Conservation (phyloP, 1,284 basidiomycete genomes). For the Apiotrichum brassicae region DNA sequence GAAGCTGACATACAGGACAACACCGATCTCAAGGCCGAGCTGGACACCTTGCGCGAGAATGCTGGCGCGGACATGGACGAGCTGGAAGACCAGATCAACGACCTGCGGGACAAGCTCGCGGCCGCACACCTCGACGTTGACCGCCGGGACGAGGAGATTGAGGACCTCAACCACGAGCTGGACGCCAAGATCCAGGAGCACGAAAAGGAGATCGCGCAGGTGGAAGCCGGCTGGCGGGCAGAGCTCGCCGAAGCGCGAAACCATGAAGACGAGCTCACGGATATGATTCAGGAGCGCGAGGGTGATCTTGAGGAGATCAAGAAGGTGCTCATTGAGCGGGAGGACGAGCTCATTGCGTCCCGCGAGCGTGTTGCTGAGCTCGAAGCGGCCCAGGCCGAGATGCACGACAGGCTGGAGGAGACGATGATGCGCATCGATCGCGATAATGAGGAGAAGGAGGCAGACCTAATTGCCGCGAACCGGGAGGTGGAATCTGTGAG, state of each 20-base stretch:
- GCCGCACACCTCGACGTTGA: conserved; percentile 44
- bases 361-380: conserved; percentile 36
- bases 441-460: conserved; percentile 43
- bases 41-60: conserved; percentile 19
- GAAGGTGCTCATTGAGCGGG: conserved; percentile 31
- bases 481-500: conserved; percentile 61
- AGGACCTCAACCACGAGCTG: conserved; percentile 45
- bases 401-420: conserved; percentile 41
- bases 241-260: conserved; percentile 41
- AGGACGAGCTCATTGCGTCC: conserved; percentile 30
- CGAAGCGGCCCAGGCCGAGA: conserved; percentile 36
- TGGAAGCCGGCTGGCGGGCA: conserved; percentile 42
- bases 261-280: conserved; percentile 43
- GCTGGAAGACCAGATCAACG: conserved; percentile 43
- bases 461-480: conserved; percentile 53
- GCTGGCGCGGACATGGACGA: conserved; percentile 27
- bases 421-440: conserved; percentile 40
- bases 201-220: conserved; percentile 41
- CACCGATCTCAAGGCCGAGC: conserved; percentile 29
- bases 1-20: conserved; percentile 15
- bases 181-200: conserved; percentile 40
- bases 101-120: conserved; percentile 43
- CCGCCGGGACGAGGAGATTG: conserved; percentile 43
- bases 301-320: conserved; percentile 35
- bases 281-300: conserved; percentile 39